Base-by-base conservation (phyloP, 805 yeast species). In the Barnettozyma sucrosica region DNA sequence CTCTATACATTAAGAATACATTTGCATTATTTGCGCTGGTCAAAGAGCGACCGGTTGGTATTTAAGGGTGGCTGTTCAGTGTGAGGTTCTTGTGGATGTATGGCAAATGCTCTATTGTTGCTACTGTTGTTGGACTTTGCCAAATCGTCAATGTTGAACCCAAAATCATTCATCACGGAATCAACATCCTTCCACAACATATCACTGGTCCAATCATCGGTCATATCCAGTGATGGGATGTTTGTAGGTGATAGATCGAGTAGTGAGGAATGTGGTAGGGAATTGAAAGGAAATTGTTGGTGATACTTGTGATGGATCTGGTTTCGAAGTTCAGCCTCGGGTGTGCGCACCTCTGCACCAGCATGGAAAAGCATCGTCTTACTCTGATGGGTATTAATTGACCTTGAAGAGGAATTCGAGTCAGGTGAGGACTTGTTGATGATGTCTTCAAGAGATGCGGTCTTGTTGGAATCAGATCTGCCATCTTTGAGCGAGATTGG, bases 151-250 rank as follows among this genome's bases (percentile, higher is more conserved):
- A 88, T 81, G 54, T 85, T 87, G 69, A 89, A 89, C 5, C 96
- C 97, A 66, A 88, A 89, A 60, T 88, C 95, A 60, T 85, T 87
- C 96, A 89, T 87, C 49, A 89, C 85, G 42, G 87, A 74, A 54
- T 88, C 95, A 25, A 89, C 90, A 60, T 89, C 95, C 59, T 83
- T 85, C 89, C 75, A 71, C 2, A 71, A 66, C 59, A 67, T 62
- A 34, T 70, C 75, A 18, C 67, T 67, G 18, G 68, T 66, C 75
- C 75, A 70, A 41, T 69, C 70, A 49, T 69, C 75, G 58, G 66
- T 65, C 11, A 63, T 60, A 23, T 67, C 73, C 51, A 67, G 51
- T 0, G 62, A 47, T 49, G 61, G 59, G 20, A 56, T 52, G 34
- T 53, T 53, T 7, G 59, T 51, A 13, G 62, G 63, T 3, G 61